Evolutionary conservation across 83 land plant genomes (phyloP).

Genomic region (Picea abies): DNA sequence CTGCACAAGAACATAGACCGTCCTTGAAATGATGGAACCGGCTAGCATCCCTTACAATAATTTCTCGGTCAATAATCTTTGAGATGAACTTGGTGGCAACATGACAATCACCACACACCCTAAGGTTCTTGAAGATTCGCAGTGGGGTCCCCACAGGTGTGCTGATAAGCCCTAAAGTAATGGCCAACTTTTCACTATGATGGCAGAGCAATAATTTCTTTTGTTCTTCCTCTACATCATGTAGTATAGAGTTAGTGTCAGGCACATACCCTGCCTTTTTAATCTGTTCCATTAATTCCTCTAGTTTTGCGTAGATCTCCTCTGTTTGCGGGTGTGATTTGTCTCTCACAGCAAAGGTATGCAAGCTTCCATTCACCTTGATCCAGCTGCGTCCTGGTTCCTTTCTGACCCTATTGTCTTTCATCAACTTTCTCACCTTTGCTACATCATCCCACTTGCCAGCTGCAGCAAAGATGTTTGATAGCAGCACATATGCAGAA

Average conservation of each 20-base stretch:
- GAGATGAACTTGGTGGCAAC: constrained; percentile 2
- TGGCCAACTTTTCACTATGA: constrained; percentile 23
- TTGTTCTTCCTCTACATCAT: constrained; percentile 11
- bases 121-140: neutral
- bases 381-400: constrained; percentile 24
- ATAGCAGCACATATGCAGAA: constrained; percentile 16
- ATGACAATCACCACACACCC: constrained; percentile 6
- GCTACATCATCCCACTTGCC: no score
- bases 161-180: neutral
- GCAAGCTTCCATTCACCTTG: constrained; percentile 2
- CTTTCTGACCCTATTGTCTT: constrained; percentile 1
- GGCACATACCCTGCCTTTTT: constrained; percentile 9
- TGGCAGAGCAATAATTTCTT: constrained; percentile 5
- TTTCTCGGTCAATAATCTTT: neutral
- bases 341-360: constrained; percentile 18
- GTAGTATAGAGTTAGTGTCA: neutral
- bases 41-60: constrained; percentile 6
- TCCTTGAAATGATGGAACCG: neutral
- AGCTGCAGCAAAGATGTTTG: constrained; percentile 18
- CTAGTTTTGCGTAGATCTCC: neutral
- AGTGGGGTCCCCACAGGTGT: neutral
- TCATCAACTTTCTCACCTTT: constrained; percentile 10
- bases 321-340: neutral
- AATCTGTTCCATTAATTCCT: neutral
- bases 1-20: neutral